These are phyloP conservation scores for Candida fluviatilis DNA, from an alignment of 805 yeast species.

Conservation along the genomic window DNA sequence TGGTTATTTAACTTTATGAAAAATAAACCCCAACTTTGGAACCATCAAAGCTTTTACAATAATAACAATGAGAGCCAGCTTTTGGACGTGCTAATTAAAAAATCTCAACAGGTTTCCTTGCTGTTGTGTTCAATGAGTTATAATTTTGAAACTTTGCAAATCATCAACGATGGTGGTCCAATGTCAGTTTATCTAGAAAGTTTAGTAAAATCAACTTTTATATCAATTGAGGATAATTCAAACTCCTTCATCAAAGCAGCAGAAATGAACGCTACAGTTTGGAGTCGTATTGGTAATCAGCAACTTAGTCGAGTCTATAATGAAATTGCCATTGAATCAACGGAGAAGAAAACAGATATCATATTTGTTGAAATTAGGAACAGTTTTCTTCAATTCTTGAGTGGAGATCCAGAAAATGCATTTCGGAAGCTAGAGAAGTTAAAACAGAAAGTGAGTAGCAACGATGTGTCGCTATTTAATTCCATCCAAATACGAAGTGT, in stretches of 20 bases:
- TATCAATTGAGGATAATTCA: constrained; percentile 47
- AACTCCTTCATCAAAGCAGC: constrained; percentile 43
- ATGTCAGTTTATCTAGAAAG: constrained; percentile 49
- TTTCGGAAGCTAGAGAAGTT: constrained; percentile 31
- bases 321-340: constrained; percentile 42
- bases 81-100: constrained; percentile 53
- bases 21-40: constrained; percentile 56
- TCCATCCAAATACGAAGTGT: constrained; percentile 37
- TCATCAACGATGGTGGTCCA: constrained; percentile 53
- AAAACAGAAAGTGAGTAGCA: constrained; percentile 10
- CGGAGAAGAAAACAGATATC: constrained; percentile 38
- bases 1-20: constrained; percentile 73
- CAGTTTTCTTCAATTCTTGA: constrained; percentile 30
- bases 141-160: constrained; percentile 58
- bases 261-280: constrained; percentile 41
- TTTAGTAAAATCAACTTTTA: constrained; percentile 50
- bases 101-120: constrained; percentile 47
- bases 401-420: constrained; percentile 40
- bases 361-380: constrained; percentile 36
- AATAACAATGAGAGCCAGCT: constrained; percentile 58
- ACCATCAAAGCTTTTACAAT: constrained; percentile 41
- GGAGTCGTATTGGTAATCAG: constrained; percentile 51
- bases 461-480: constrained; percentile 38
- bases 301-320: constrained; percentile 44
- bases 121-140: constrained; percentile 57